A percentile compares a stretch with the other conserved stretches of the same genome.
phyloP scores from a whole-genome alignment of 2,329 filamentous ascomycete genomes.

The Claviceps monticola region DNA sequence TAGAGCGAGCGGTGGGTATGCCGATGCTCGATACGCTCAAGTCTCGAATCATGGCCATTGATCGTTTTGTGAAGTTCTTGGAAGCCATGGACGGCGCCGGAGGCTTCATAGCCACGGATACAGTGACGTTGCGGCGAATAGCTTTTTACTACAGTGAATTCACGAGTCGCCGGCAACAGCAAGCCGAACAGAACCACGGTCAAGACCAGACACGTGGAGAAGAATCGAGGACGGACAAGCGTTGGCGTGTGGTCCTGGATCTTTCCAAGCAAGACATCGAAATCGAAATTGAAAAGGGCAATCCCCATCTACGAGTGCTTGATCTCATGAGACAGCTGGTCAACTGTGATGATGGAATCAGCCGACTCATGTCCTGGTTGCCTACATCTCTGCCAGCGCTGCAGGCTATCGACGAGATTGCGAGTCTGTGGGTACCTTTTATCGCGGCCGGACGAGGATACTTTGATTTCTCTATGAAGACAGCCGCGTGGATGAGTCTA shows the following conservation, averaged over 20 bases:
- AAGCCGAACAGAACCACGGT: neutral
- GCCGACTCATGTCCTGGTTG: conserved; percentile 38
- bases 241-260: conserved; percentile 43
- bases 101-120: conserved; percentile 41
- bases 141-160: conserved; percentile 49
- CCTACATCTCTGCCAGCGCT: conserved; percentile 52
- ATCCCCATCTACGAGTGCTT: conserved; percentile 52
- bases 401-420: conserved; percentile 44
- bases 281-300: conserved; percentile 45
- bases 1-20: conserved; percentile 44
- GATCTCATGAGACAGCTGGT: conserved; percentile 44
- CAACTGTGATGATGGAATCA: conserved; percentile 40
- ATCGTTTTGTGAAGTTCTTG: conserved; percentile 57
- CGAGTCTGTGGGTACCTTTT: conserved; percentile 35
- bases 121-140: conserved; percentile 47
- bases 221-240: conserved; percentile 8
- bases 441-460: conserved; percentile 28
- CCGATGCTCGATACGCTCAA: conserved; percentile 45
- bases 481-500: conserved; percentile 43
- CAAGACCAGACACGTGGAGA: conserved; percentile 5
- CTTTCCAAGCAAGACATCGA: conserved; percentile 40
- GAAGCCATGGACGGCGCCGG: conserved; percentile 46
- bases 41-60: conserved; percentile 49
- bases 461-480: conserved; percentile 37
- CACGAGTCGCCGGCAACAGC: conserved; percentile 9